Conservation (phyloP, 2,329 filamentous ascomycete genomes). For the Cladophialophora immunda region DNA sequence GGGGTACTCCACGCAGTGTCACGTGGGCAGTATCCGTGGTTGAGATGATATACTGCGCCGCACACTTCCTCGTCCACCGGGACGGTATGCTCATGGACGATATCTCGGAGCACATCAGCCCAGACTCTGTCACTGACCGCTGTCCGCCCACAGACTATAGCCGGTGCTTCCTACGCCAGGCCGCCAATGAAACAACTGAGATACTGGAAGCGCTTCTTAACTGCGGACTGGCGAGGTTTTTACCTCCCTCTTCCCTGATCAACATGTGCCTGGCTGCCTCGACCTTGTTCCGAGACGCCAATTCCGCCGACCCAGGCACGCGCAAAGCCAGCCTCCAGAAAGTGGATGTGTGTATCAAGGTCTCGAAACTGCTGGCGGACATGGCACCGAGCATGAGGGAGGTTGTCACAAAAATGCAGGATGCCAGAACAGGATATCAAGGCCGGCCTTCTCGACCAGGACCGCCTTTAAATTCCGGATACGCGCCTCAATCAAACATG, state of each 20-base stretch:
- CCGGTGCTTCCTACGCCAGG: constrained; percentile 1
- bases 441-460: neutral
- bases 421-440: neutral
- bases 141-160: constrained; percentile 3
- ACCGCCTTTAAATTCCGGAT: neutral
- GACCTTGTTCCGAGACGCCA: neutral
- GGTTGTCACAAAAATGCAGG: constrained; percentile 1
- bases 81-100: constrained; percentile 2
- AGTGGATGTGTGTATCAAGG: neutral
- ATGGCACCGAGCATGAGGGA: constrained; percentile 4
- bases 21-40: neutral
- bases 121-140: constrained; percentile 2
- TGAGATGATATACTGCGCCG: constrained; percentile 1
- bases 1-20: neutral
- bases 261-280: constrained; percentile 1
- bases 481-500: neutral
- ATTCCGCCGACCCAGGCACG: neutral
- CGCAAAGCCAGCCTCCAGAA: neutral
- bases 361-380: neutral
- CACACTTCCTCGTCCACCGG: constrained; percentile 1
- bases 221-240: neutral
- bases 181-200: neutral
- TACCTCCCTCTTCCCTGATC: neutral
- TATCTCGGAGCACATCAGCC: neutral
- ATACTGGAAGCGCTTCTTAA: neutral